Evolutionary conservation across 2,329 filamentous ascomycete species (phyloP).

Genomic region (Claviceps paspali): DNA sequence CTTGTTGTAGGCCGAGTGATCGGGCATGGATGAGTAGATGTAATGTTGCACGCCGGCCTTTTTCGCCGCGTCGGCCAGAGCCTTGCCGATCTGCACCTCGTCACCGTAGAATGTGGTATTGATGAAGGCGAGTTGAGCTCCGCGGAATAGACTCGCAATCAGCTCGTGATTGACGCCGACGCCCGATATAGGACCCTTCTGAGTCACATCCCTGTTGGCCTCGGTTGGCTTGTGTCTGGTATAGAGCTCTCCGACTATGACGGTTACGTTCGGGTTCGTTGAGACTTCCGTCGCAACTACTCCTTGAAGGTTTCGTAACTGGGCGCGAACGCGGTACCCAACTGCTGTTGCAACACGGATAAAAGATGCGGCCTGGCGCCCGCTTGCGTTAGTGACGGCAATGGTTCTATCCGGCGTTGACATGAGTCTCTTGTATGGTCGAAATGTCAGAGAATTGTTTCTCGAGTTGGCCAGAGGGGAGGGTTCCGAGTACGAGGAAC

Average conservation of each 20-base stretch:
- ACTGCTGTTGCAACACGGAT: constrained; percentile 88
- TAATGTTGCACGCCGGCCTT: constrained; percentile 75
- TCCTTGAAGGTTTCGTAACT: constrained; percentile 74
- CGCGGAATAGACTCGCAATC: constrained; percentile 65
- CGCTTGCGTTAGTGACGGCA: constrained; percentile 89
- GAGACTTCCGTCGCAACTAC: constrained; percentile 79
- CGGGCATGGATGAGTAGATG: constrained; percentile 94
- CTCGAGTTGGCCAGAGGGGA: constrained; percentile 38
- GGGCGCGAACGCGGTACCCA: constrained; percentile 83
- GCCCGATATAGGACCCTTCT: constrained; percentile 45
- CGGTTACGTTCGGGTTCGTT: constrained; percentile 58
- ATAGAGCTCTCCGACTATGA: constrained; percentile 50
- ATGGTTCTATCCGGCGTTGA: constrained; percentile 59
- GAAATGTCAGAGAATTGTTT: constrained; percentile 46
- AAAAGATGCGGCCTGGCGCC: constrained; percentile 87
- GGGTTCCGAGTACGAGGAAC: constrained; percentile 46
- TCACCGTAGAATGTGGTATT: constrained; percentile 97
- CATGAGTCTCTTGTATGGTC: constrained; percentile 43
- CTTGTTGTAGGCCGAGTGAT: constrained; percentile 67
- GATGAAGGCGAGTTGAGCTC: constrained; percentile 82
- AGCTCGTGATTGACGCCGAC: constrained; percentile 57
- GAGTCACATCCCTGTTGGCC: constrained; percentile 47
- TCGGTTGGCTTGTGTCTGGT: constrained; percentile 35
- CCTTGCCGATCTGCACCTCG: constrained; percentile 77
- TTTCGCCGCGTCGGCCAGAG: constrained; percentile 79